Conservation (phyloP, 768 basidiomycete species). For the Mycena floridula region DNA sequence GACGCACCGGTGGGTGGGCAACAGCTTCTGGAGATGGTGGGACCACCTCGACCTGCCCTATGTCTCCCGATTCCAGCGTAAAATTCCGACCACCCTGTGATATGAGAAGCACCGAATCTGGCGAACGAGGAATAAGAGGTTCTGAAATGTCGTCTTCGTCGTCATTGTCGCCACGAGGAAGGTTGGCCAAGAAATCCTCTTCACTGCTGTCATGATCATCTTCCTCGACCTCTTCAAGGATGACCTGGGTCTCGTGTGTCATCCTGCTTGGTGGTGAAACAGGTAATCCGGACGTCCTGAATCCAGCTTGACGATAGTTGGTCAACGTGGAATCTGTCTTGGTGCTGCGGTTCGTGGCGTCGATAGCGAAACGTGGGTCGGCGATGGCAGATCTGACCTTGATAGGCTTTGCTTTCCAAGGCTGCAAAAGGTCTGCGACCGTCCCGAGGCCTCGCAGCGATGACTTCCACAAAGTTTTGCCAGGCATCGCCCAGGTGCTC, state of each 20-base stretch:
- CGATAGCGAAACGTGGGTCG: slow-evolving; percentile 12
- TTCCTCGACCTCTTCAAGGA: slow-evolving; percentile 3
- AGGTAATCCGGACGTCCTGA: background rate
- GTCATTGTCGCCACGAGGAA: background rate
- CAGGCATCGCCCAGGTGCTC: too few species aligned
- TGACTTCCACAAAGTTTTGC: background rate
- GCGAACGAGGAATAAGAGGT: slow-evolving; percentile 1
- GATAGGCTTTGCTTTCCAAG: slow-evolving; percentile 11
- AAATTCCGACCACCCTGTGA: slow-evolving; percentile 4
- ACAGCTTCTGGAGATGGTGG: background rate
- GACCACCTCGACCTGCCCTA: background rate
- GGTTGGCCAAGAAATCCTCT: background rate
- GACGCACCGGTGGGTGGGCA: too few species aligned
- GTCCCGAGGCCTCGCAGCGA: background rate
- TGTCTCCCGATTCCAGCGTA: slow-evolving; percentile 3
- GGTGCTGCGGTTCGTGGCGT: slow-evolving; percentile 9
- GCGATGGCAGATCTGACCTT: slow-evolving; percentile 6
- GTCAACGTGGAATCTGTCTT: slow-evolving; percentile 4
- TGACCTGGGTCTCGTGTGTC: background rate
- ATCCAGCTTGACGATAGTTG: slow-evolving; percentile 4
- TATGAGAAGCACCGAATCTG: slow-evolving; percentile 2
- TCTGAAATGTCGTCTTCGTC: background rate
- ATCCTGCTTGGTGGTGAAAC: background rate
- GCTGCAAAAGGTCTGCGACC: background rate
- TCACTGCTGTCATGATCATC: background rate